Evolutionary conservation across 306 rosid genomes (phyloP).

Genomic region (Quercus rubra): DNA sequence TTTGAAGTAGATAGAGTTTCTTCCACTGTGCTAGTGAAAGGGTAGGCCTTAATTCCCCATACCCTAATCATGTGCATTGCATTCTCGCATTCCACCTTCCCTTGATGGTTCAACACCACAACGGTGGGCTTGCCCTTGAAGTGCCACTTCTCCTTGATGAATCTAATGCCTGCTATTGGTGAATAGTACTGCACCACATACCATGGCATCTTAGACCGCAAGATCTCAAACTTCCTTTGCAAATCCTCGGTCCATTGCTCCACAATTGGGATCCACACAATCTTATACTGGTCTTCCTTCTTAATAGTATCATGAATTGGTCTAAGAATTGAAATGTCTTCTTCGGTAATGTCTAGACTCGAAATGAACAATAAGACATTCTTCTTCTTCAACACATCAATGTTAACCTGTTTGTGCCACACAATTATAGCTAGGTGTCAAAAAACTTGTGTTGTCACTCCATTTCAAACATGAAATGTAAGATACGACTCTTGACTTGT

Average conservation of each 20-base stretch:
- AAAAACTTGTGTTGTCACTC: neutral
- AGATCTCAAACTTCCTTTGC: constrained; percentile 44
- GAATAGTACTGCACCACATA: constrained; percentile 26
- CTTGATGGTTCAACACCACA: constrained; percentile 52
- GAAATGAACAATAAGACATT: constrained; percentile 47
- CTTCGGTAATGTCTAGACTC: constrained; percentile 41
- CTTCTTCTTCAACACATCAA: constrained; percentile 38
- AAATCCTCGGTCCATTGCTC: constrained; percentile 46
- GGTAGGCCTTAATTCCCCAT: constrained; percentile 56
- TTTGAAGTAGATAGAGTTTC: neutral
- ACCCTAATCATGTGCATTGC: constrained; percentile 50
- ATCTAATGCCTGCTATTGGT: constrained; percentile 39
- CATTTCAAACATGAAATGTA: neutral
- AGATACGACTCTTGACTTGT: neutral
- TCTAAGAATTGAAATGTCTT: constrained; percentile 32
- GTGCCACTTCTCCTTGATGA: constrained; percentile 57
- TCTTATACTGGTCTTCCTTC: constrained; percentile 29
- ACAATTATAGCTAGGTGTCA: neutral
- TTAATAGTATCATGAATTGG: constrained; percentile 37
- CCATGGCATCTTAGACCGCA: constrained; percentile 57
- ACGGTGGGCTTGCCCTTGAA: constrained; percentile 48
- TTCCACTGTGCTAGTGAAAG: constrained; percentile 1
- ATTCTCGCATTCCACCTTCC: constrained; percentile 41
- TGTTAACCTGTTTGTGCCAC: constrained; percentile 26
- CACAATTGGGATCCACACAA: constrained; percentile 70